These are phyloP conservation scores for Ustilago shanxiensis DNA, from an alignment of 1,284 basidiomycete genomes.

Conservation along the genomic window DNA sequence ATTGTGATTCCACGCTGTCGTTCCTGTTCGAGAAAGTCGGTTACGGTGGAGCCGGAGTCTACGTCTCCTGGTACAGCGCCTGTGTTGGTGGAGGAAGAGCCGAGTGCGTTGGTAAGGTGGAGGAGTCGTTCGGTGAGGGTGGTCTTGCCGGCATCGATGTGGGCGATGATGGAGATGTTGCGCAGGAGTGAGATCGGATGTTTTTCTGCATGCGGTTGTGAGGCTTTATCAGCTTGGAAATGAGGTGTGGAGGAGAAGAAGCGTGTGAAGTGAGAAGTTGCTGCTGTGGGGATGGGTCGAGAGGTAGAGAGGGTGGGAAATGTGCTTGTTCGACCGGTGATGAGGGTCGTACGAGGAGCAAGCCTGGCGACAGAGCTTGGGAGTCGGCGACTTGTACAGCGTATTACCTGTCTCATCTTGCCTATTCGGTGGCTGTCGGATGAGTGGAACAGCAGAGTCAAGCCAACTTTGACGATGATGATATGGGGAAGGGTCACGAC, in stretches of 20 bases:
- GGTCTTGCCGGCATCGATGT: conserved; percentile 85
- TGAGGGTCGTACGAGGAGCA: background rate
- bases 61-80: conserved; percentile 77
- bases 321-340: background rate
- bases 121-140: conserved; percentile 89
- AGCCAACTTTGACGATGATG: background rate
- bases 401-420: conserved; percentile 16
- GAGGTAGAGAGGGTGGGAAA: background rate
- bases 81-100: conserved; percentile 59
- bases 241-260: conserved; percentile 10
- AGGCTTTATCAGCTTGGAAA: background rate
- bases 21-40: conserved; percentile 89
- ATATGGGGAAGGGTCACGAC: background rate
- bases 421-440: too few relatives aligned
- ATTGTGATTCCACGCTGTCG: conserved; percentile 90
- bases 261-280: background rate
- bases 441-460: too few relatives aligned
- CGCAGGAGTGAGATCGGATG: conserved; percentile 45
- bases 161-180: conserved; percentile 58
- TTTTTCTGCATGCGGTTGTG: conserved; percentile 34
- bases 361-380: background rate
- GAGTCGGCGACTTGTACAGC: background rate
- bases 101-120: conserved; percentile 80
- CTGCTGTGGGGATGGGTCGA: too few relatives aligned
- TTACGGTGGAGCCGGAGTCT: conserved; percentile 88